phyloP scores from a whole-genome alignment of 2,329 filamentous ascomycete genomes.

The Lecanicillium sp. region DNA sequence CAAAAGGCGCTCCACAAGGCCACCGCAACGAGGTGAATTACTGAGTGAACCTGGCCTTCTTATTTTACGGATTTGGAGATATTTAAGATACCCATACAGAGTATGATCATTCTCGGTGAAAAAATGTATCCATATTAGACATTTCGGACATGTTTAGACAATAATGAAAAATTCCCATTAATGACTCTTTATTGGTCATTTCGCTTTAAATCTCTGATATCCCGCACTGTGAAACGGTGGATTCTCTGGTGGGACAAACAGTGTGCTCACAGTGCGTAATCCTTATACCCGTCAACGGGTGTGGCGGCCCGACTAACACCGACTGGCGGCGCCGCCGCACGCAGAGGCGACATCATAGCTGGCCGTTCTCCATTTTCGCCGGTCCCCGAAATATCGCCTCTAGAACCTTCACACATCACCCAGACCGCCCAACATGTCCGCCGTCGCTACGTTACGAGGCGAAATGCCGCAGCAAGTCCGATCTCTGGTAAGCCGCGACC shows the following conservation, averaged over 20 bases:
- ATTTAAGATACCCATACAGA: slow-evolving; percentile 7
- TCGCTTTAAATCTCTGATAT: no score
- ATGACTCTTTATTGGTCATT: no score
- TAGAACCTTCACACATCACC: slow-evolving; percentile 1
- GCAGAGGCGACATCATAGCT: slow-evolving; percentile 6
- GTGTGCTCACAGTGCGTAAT: slow-evolving; percentile 3
- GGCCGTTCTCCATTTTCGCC: slow-evolving; percentile 3
- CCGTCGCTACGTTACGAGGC: slow-evolving; percentile 34
- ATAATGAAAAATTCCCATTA: no score
- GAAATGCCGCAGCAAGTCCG: slow-evolving; percentile 50
- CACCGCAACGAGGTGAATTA: slow-evolving; percentile 9
- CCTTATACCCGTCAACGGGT: neutral
- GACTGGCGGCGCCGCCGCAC: no score
- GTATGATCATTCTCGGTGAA: no score
- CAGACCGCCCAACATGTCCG: slow-evolving; percentile 29
- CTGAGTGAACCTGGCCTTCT: neutral
- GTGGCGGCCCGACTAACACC: slow-evolving; percentile 10
- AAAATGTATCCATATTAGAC: no score
- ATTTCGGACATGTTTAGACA: no score
- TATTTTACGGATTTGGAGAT: no score
- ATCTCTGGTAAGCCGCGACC: slow-evolving; percentile 41
- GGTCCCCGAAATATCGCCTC: neutral
- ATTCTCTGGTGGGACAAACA: neutral
- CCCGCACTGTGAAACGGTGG: slow-evolving; percentile 3
- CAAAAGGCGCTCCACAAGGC: slow-evolving; percentile 27